phyloP scores from a whole-genome alignment of 108 stramenopile species.

The Skeletonema tropicum region DNA sequence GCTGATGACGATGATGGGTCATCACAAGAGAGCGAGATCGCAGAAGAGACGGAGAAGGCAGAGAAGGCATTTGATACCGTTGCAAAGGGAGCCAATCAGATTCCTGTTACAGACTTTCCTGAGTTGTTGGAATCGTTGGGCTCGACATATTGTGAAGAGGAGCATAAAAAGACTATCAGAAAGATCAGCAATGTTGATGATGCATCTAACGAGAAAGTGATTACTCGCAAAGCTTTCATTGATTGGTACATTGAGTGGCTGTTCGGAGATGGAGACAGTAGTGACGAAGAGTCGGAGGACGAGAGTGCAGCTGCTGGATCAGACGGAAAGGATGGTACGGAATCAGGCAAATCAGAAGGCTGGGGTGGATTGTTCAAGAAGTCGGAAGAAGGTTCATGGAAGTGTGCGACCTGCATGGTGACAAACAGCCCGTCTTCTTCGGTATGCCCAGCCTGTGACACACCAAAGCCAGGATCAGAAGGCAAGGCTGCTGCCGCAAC shows the following conservation, averaged over 20 bases:
- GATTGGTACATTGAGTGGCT: constrained; percentile 90
- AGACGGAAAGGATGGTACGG: constrained; percentile 12
- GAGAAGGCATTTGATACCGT: constrained; percentile 45
- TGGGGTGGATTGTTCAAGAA: constrained; percentile 57
- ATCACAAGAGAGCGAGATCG: constrained; percentile 61
- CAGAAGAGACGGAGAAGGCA: constrained; percentile 73
- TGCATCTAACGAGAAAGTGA: constrained; percentile 24
- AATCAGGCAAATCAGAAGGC: constrained; percentile 34
- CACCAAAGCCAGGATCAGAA: constrained; percentile 67
- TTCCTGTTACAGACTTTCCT: constrained; percentile 61
- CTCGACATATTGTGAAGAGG: constrained; percentile 90
- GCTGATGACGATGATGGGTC: constrained; percentile 39
- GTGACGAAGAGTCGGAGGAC: constrained; percentile 44
- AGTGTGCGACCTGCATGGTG: constrained; percentile 83
- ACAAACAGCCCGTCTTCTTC: constrained; percentile 54
- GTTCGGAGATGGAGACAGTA: constrained; percentile 82
- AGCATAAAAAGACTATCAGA: constrained; percentile 66
- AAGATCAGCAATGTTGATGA: constrained; percentile 46
- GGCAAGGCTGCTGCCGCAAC: constrained; percentile 15
- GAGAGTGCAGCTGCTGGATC: constrained; percentile 1
- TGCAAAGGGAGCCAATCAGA: constrained; percentile 25
- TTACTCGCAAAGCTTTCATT: constrained; percentile 65
- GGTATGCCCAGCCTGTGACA: constrained; percentile 83
- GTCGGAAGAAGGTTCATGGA: constrained; percentile 79
- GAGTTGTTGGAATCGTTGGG: constrained; percentile 81